Evolutionary conservation across 257 asterid genomes (phyloP), one percentile per base, ranked within the genome.

Genomic region (Euphrasia confusa): DNA sequence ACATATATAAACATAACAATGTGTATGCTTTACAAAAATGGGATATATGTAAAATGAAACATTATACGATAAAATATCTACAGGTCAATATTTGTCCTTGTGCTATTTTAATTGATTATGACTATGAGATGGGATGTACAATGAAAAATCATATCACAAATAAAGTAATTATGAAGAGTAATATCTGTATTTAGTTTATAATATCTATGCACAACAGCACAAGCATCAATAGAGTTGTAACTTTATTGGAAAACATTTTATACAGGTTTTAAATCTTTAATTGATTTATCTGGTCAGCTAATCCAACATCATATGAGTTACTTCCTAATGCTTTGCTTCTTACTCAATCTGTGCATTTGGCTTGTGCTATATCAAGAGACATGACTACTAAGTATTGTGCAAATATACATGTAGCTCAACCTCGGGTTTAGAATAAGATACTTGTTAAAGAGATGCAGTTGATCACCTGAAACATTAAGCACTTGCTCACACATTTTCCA

Each of bases 401-500:
- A 63, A 35, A 32, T n/a, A 35, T 58, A 55, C 30, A 30, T 39
- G 62, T 30, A 71, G 44, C 48, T 50, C 48, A 68, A 54, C 6
- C 63, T 61, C 64, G 21, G 67, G 71, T 28, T 69, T 21, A 32
- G 11, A 48, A 59, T 50, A 47, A 28, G 60, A 37, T 54, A 64
- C 37, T 30, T 58, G 54, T 73, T 42, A 70, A 64, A 58, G 69
- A 64, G 71, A 65, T 30, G 60, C 35, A 60, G 61, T 61, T 55
- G 32, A 37, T 63, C 70, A 93, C 99, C 99, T 84, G 97, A 77
- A 66, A 78, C 71, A 60, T 69, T 72, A 56, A 89, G 86, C 67
- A 83, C 84, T 53, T 72, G 85, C 80, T 93, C 96, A 75, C 95
- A 82, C 74, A 87, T 66, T 76, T 76, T 78, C 97, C 97, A 93